Conservation (phyloP, 2,329 filamentous ascomycete species). For the Apiospora aurea region DNA sequence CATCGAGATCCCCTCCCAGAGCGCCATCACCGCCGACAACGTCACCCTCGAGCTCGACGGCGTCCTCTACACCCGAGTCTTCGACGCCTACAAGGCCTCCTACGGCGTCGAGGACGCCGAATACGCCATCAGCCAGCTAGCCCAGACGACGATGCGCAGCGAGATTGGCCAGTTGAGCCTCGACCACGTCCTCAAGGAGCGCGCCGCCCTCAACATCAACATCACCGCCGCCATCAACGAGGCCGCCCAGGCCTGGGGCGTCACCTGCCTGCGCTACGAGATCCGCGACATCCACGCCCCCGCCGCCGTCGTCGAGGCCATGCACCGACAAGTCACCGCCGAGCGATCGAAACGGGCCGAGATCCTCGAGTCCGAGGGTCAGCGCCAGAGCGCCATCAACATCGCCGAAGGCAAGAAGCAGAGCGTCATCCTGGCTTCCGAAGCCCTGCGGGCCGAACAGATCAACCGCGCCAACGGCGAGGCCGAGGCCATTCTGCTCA, state of each 20-base stretch:
- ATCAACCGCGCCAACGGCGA: slow-evolving; percentile 95
- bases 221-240: slow-evolving; percentile 99
- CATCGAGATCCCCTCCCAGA: slow-evolving; percentile 96
- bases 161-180: slow-evolving; percentile 97
- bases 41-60: slow-evolving; percentile 96
- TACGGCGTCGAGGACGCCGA: slow-evolving; percentile 99
- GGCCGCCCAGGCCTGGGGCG: slow-evolving; percentile 94
- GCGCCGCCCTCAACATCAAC: slow-evolving; percentile 93
- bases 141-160: slow-evolving; percentile 98
- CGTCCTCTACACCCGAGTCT: slow-evolving; percentile 92
- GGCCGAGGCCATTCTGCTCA: slow-evolving; percentile 88
- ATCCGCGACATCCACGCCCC: slow-evolving; percentile 98
- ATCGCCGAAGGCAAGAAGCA: slow-evolving; percentile 98
- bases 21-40: slow-evolving; percentile 97
- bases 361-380: slow-evolving; percentile 96
- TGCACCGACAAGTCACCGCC: slow-evolving; percentile 97
- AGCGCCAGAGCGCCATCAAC: slow-evolving; percentile 97
- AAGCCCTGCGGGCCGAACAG: slow-evolving; percentile 87
- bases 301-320: slow-evolving; percentile 90
- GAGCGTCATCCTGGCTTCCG: slow-evolving; percentile 93
- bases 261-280: slow-evolving; percentile 95
- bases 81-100: slow-evolving; percentile 98
- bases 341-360: slow-evolving; percentile 97
- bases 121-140: slow-evolving; percentile 97
- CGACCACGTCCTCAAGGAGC: slow-evolving; percentile 97